phyloP scores from a whole-genome alignment of 768 basidiomycete genomes.

The Auriscalpium microsporum region DNA sequence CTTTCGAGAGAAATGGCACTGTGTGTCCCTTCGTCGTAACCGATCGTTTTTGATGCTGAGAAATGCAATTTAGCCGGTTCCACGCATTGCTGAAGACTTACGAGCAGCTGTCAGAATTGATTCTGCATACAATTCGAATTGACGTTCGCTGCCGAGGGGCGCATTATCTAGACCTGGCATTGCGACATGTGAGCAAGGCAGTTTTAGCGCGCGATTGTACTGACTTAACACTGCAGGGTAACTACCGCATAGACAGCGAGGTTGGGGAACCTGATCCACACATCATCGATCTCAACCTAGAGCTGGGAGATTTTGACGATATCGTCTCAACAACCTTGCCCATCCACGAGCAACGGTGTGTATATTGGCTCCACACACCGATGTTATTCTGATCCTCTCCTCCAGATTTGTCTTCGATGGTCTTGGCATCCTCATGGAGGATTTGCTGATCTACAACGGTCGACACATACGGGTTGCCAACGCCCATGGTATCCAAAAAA shows the following conservation, averaged over 20 bases:
- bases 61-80: constrained; percentile 56
- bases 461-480: constrained; percentile 64
- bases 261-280: constrained; percentile 88
- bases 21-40: constrained; percentile 41
- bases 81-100: constrained; percentile 87
- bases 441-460: constrained; percentile 68
- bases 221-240: constrained; percentile 46
- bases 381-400: not conserved
- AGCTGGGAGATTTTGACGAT: constrained; percentile 71
- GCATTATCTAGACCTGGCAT: constrained; percentile 71
- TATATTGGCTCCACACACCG: constrained; percentile 10
- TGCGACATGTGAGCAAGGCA: constrained; percentile 38
- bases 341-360: constrained; percentile 58
- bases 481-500: constrained; percentile 73
- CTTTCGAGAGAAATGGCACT: constrained; percentile 84
- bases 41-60: too few species aligned
- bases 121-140: constrained; percentile 79
- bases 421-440: constrained; percentile 77
- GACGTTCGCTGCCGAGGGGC: constrained; percentile 82
- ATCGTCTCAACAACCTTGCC: constrained; percentile 55
- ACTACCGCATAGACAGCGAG: constrained; percentile 75
- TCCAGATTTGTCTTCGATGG: constrained; percentile 82
- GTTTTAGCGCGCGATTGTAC: not conserved
- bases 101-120: constrained; percentile 78
- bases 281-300: constrained; percentile 75